Evolutionary conservation across 148 eudicot species (phyloP).

Genomic region (Nepenthes mirabilis): DNA sequence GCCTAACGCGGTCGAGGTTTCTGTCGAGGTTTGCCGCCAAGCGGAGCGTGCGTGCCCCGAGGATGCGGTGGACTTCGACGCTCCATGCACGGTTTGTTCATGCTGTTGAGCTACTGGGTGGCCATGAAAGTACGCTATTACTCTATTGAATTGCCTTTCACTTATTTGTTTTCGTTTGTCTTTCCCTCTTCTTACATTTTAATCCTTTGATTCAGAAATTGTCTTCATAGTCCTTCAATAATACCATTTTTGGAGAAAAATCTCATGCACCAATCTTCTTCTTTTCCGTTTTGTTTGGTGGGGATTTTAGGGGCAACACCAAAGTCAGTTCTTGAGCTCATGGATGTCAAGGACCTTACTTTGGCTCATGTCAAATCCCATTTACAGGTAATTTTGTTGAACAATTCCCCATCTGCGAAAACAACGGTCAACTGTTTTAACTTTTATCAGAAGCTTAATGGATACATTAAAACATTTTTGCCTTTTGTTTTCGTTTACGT

Average conservation of each 20-base stretch:
- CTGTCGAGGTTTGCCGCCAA: constrained; percentile 63
- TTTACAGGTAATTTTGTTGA: constrained; percentile 53
- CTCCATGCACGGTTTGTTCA: constrained; percentile 93
- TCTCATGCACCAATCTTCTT: background rate
- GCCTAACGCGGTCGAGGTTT: constrained; percentile 52
- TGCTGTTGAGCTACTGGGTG: constrained; percentile 95
- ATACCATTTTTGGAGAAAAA: too few species aligned
- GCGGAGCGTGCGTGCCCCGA: constrained; percentile 86
- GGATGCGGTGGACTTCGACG: constrained; percentile 94
- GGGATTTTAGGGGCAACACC: constrained; percentile 74
- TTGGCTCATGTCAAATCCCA: constrained; percentile 96
- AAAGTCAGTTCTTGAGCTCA: constrained; percentile 90
- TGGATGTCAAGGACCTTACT: constrained; percentile 98
- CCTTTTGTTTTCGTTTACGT: too few species aligned
- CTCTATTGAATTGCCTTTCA: too few species aligned
- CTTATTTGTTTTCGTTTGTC: too few species aligned
- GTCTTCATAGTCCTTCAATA: background rate
- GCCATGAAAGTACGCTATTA: constrained; percentile 70
- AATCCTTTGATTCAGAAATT: too few species aligned
- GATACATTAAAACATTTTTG: too few species aligned
- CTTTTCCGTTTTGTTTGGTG: background rate
- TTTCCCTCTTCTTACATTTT: background rate
- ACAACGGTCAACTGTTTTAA: constrained; percentile 1
- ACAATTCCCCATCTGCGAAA: too few species aligned
- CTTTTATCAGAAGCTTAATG: background rate